Evolutionary conservation across 371 early-diverging fungal species (phyloP).

Genomic region (Mucor irregularis): DNA sequence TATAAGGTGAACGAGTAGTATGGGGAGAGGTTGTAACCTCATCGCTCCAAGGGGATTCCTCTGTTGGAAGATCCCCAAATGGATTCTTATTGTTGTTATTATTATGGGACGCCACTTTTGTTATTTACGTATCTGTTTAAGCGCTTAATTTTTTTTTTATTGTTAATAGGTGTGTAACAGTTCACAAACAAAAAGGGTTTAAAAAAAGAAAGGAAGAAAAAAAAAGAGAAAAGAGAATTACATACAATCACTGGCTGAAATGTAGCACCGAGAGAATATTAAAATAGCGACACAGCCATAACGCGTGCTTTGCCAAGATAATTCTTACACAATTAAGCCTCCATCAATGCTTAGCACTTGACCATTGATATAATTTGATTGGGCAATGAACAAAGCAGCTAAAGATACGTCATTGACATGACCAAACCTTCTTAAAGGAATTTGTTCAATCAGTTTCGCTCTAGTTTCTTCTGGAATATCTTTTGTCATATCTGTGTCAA

Average conservation of each 20-base stretch:
- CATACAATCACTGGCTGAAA: too few relatives aligned
- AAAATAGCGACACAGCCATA: neutral
- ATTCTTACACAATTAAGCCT: conserved; percentile 54
- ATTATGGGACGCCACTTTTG: conserved; percentile 21
- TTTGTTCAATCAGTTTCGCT: conserved; percentile 40
- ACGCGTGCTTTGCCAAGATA: neutral
- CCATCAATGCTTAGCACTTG: conserved; percentile 75
- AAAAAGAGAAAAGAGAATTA: conserved; percentile 3
- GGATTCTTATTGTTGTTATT: conserved; percentile 19
- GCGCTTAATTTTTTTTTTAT: neutral
- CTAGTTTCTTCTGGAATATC: conserved; percentile 42
- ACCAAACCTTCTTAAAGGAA: conserved; percentile 66
- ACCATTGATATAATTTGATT: conserved; percentile 72
- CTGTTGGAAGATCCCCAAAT: conserved; percentile 13
- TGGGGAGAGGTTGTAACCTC: neutral
- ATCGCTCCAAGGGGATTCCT: conserved; percentile 11
- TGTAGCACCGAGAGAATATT: too few relatives aligned
- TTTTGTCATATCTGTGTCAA: conserved; percentile 83
- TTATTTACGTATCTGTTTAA: too few relatives aligned
- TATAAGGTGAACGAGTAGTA: conserved; percentile 10
- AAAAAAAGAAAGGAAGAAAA: neutral
- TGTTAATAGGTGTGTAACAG: conserved; percentile 16
- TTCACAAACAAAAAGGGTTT: conserved; percentile 2
- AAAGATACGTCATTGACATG: conserved; percentile 63
- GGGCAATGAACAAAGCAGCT: conserved; percentile 66